Evolutionary conservation across 1,284 basidiomycete genomes (phyloP), one percentile per base, ranked within the genome.

Genomic region (Puccinia hordei): DNA sequence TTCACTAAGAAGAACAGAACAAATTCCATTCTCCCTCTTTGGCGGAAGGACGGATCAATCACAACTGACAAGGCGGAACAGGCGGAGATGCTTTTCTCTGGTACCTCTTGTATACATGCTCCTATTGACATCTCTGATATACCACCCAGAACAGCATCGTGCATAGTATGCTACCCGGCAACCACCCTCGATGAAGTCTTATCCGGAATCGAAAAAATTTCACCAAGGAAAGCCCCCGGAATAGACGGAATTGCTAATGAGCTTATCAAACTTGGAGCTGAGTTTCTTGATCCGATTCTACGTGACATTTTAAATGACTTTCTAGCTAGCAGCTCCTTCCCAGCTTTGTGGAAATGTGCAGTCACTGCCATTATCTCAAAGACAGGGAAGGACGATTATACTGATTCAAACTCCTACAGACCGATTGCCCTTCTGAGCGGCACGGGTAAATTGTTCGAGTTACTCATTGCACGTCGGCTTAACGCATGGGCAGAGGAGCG

Each of bases 351-450:
- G 63, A 78, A 69, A 57, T 38, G 9, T 12, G 38, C 38, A 6
- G 38, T 41, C 38, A 41, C 38, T 4, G 38, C 38, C 38, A 41
- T 41, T 12, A 78, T 68, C 30, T 46, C 19, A 8, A 69, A 78
- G 27, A 19, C n/a, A 24, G 65, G 51, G 27, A 68, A 69, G 19
- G 30, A 33, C 0, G 75, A 78, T 30, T 78, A 78, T 44, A 41
- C 73, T 41, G 17, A 63, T n/a, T 57, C 73, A 8, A 49, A 19
- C 12, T 35, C 73, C 22, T 75, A 75, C 41, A 9, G 19, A 1
- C 73, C 73, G 3, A 75, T 75, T 24, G 55, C 73, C 12, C 46
- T 75, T 3, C 27, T 75, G 38, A 63, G 19, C 30, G 17, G 24
- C 27, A n/a, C 65, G 24, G 59, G 55, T 2, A 75, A 75, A 46